Percentiles rank a stretch among this genome's conserved stretches.
These are phyloP conservation scores for Blastocladiella britannica DNA, from an alignment of 192 early-diverging fungal genomes.

Conservation along the genomic window DNA sequence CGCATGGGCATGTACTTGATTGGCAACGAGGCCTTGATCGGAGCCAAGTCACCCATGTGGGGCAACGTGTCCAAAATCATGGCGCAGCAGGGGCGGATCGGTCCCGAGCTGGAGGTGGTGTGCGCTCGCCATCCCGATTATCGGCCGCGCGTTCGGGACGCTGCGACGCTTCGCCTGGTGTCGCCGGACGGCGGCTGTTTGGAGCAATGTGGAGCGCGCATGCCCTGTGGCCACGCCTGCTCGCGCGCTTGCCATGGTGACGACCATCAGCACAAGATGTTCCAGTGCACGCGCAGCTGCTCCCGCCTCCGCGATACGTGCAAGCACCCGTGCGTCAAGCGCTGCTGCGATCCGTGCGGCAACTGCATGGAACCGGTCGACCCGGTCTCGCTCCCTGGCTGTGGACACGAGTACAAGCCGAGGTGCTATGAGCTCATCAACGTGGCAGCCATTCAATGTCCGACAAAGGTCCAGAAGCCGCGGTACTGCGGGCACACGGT, in stretches of 20 bases:
- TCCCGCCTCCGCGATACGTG: constrained; percentile 7
- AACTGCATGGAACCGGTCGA: neutral
- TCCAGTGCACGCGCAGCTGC: constrained; percentile 9
- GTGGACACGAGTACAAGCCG: constrained; percentile 7
- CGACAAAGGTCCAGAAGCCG: constrained; percentile 2
- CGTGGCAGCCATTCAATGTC: constrained; percentile 3
- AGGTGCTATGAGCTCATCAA: constrained; percentile 2
- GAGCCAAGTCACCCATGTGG: constrained; percentile 8
- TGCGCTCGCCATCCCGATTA: constrained; percentile 12
- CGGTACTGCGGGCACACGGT: constrained; percentile 12
- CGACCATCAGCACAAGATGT: constrained; percentile 7
- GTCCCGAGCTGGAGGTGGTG: constrained; percentile 7
- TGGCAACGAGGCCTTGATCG: constrained; percentile 9
- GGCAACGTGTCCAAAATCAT: constrained; percentile 7
- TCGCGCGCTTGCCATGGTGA: constrained; percentile 14
- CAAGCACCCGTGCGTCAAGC: constrained; percentile 10
- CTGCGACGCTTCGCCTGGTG: constrained; percentile 3
- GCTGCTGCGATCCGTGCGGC: constrained; percentile 13
- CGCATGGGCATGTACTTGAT: constrained; percentile 18
- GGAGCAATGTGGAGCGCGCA: constrained; percentile 7
- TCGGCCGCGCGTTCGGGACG: constrained; percentile 1
- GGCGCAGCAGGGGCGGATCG: constrained; percentile 7
- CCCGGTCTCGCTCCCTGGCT: constrained; percentile 3
- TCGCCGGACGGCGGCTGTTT: constrained; percentile 16
- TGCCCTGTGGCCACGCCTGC: constrained; percentile 18